Percentiles rank a stretch among this genome's conserved stretches.
phyloP scores from a whole-genome alignment of 495 filamentous ascomycete species.

The Penicillium chermesinum region DNA sequence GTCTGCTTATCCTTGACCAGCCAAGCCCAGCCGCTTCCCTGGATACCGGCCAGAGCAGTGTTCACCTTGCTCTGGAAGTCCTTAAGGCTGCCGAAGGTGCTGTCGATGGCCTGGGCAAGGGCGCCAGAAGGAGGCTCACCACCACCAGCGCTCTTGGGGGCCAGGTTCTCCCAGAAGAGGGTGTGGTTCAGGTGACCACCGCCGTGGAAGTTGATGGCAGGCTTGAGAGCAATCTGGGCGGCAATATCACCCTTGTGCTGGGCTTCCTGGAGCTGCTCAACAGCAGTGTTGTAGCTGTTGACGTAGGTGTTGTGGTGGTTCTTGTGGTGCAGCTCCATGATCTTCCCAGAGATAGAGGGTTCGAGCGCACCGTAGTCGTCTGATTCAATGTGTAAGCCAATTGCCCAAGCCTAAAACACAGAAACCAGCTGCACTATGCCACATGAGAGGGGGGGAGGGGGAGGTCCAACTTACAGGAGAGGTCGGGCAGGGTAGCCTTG shows the following conservation, averaged over 20 bases:
- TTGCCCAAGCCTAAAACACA: neutral
- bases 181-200: conserved; percentile 91
- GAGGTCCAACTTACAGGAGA: conserved; percentile 65
- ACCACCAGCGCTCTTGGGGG: conserved; percentile 64
- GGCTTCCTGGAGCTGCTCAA: conserved; percentile 56
- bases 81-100: conserved; percentile 68
- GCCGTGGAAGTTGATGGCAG: conserved; percentile 93
- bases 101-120: conserved; percentile 66
- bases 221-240: conserved; percentile 73
- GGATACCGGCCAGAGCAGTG: conserved; percentile 74
- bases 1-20: conserved; percentile 81
- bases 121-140: conserved; percentile 68
- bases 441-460: no score
- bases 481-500: conserved; percentile 91
- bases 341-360: conserved; percentile 89
- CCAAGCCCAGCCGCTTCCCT: conserved; percentile 96
- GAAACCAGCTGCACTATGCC: neutral
- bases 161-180: conserved; percentile 90
- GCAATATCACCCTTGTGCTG: conserved; percentile 47
- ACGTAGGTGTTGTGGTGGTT: conserved; percentile 71
- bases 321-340: conserved; percentile 88
- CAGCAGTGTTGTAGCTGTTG: conserved; percentile 56
- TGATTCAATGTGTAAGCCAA: conserved; percentile 21
- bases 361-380: conserved; percentile 91
- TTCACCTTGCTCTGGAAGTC: conserved; percentile 74